phyloP scores from a whole-genome alignment of 1,139 yeast genomes.

The Sugiyamaella japonica region DNA sequence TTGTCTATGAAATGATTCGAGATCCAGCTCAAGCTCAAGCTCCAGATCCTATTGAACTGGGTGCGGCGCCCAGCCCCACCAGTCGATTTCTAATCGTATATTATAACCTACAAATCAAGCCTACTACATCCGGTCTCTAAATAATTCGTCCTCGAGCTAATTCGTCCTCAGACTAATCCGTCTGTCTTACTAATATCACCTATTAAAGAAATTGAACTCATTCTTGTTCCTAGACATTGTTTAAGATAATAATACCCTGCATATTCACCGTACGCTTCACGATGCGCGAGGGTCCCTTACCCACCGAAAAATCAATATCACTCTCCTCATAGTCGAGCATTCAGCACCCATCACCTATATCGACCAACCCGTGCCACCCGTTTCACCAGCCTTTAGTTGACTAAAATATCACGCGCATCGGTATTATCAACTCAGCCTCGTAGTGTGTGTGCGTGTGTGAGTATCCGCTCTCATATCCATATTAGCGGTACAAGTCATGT shows the following conservation, averaged over 20 bases:
- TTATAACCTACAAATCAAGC: no score
- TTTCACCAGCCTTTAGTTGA: not conserved
- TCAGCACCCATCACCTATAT: not conserved
- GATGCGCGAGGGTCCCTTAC: slow-evolving; percentile 5
- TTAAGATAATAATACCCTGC: not conserved
- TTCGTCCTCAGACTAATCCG: no score
- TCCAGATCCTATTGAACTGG: not conserved
- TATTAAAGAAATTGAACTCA: no score
- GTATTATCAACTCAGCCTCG: not conserved
- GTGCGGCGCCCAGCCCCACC: not conserved
- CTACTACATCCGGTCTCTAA: no score
- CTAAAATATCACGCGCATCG: not conserved
- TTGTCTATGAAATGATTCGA: not conserved
- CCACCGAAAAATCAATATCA: slow-evolving; percentile 13
- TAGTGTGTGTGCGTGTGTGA: not conserved
- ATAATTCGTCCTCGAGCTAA: no score
- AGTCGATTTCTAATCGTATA: not conserved
- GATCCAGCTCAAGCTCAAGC: not conserved
- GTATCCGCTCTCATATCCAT: not conserved
- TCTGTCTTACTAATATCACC: no score
- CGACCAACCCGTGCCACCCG: not conserved
- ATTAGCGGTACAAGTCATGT: not conserved
- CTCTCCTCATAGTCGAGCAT: not conserved
- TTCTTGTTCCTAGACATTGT: no score
- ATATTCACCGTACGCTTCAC: not conserved